Evolutionary conservation across 2,329 filamentous ascomycete species (phyloP).

Genomic region (Fusarium sp.): DNA sequence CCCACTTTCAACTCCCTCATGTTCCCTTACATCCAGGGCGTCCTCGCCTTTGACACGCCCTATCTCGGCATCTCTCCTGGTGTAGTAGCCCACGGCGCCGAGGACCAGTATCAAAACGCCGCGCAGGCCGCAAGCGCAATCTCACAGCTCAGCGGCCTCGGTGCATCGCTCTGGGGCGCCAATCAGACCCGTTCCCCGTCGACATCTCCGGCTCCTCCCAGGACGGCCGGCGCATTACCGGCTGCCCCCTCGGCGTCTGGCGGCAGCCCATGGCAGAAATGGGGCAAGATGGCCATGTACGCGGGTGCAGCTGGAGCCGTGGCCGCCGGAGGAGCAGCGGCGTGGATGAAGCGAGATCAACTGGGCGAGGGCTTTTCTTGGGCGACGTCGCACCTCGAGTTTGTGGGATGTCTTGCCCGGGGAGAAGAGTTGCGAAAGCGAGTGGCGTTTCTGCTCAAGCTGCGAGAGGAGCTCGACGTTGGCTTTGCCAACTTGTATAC

Average conservation of each 20-base stretch:
- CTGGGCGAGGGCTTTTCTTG: conserved; percentile 81
- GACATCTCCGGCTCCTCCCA: conserved; percentile 32
- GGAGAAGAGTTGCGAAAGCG: conserved; percentile 82
- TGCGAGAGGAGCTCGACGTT: conserved; percentile 73
- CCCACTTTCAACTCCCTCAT: conserved; percentile 72
- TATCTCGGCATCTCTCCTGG: conserved; percentile 85
- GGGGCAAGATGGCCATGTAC: conserved; percentile 86
- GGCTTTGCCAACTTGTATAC: conserved; percentile 92
- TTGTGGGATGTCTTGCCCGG: conserved; percentile 89
- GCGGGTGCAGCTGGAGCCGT: conserved; percentile 87
- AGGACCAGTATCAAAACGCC: conserved; percentile 81
- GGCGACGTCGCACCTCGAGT: conserved; percentile 91
- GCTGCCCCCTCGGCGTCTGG: conserved; percentile 46
- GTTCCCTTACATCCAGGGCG: conserved; percentile 92
- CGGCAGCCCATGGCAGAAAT: conserved; percentile 73
- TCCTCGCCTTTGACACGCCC: conserved; percentile 94
- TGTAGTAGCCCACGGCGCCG: conserved; percentile 86
- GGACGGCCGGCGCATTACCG: conserved; percentile 43
- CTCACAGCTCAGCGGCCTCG: conserved; percentile 71
- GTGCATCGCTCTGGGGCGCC: conserved; percentile 73
- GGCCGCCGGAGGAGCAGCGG: conserved; percentile 82
- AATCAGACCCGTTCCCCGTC: conserved; percentile 43
- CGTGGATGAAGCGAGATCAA: conserved; percentile 86
- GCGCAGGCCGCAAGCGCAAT: conserved; percentile 77
- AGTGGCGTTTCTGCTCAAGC: conserved; percentile 72